Conservation (phyloP, 306 rosid species). For the Pterocarpus santalinus region DNA sequence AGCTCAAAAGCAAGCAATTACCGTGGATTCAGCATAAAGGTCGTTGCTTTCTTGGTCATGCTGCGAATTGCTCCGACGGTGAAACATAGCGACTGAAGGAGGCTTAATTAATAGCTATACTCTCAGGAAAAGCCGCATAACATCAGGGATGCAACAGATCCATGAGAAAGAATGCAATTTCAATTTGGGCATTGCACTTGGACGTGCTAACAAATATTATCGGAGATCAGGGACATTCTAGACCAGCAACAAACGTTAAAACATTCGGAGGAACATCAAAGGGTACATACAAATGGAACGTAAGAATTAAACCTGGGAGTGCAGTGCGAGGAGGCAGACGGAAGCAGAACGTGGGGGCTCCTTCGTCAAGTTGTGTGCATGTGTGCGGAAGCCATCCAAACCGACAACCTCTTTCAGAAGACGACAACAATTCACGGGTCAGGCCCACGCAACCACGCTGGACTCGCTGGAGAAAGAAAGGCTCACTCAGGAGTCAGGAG, state of each 20-base stretch:
- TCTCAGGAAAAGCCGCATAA: background rate
- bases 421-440: background rate
- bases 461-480: background rate
- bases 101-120: background rate
- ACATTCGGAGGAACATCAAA: background rate
- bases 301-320: background rate
- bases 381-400: background rate
- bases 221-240: background rate
- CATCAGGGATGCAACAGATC: background rate
- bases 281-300: background rate
- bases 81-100: constrained; percentile 51
- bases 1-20: background rate
- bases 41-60: constrained; percentile 43
- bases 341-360: background rate
- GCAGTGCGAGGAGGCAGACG: background rate
- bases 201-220: no score
- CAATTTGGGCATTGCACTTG: background rate
- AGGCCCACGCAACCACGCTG: background rate
- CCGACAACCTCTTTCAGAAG: background rate
- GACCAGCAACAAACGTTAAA: no score
- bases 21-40: constrained; percentile 54
- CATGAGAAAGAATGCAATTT: background rate
- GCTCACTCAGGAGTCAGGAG: background rate
- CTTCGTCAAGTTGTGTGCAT: background rate
- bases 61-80: constrained; percentile 49